These are phyloP conservation scores for Basidiobolus meristosporus DNA, from an alignment of 371 early-diverging fungal genomes.

Conservation along the genomic window DNA sequence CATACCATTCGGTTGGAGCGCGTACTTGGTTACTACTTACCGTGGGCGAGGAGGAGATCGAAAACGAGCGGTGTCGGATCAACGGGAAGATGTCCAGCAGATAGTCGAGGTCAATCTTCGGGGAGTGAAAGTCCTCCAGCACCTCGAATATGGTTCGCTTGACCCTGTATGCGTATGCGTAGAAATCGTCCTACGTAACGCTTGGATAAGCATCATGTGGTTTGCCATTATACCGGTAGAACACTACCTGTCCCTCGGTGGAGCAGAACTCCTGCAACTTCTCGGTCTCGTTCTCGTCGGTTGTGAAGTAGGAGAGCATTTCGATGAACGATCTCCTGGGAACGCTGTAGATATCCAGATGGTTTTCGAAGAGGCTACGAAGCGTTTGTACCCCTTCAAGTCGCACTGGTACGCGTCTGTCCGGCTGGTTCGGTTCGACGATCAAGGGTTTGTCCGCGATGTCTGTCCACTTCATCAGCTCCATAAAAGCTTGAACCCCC, in stretches of 20 bases:
- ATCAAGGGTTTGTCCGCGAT: slow-evolving; percentile 39
- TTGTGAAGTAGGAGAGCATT: slow-evolving; percentile 57
- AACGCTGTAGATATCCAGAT: slow-evolving; percentile 65
- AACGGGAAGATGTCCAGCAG: slow-evolving; percentile 63
- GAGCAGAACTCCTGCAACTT: slow-evolving; percentile 61
- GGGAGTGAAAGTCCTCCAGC: slow-evolving; percentile 58
- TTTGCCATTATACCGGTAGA: too few species aligned
- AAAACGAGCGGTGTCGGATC: slow-evolving; percentile 63
- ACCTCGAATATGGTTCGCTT: slow-evolving; percentile 66
- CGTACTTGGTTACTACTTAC: slow-evolving; percentile 1
- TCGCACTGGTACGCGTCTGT: slow-evolving; percentile 15
- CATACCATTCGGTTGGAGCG: not conserved
- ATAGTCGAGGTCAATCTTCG: slow-evolving; percentile 54
- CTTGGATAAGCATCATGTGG: too few species aligned
- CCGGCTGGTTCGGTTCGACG: slow-evolving; percentile 17
- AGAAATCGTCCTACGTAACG: slow-evolving; percentile 76
- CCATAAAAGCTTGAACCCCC: slow-evolving; percentile 49
- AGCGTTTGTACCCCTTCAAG: slow-evolving; percentile 33
- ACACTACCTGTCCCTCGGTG: slow-evolving; percentile 60
- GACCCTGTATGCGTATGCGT: slow-evolving; percentile 57
- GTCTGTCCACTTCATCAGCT: slow-evolving; percentile 44
- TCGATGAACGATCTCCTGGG: slow-evolving; percentile 83
- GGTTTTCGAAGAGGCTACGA: slow-evolving; percentile 39
- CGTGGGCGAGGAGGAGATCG: slow-evolving; percentile 46
- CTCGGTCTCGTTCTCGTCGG: slow-evolving; percentile 46